Conservation (phyloP, 2,329 filamentous ascomycete species). For the Penicillium fuscoglaucum region DNA sequence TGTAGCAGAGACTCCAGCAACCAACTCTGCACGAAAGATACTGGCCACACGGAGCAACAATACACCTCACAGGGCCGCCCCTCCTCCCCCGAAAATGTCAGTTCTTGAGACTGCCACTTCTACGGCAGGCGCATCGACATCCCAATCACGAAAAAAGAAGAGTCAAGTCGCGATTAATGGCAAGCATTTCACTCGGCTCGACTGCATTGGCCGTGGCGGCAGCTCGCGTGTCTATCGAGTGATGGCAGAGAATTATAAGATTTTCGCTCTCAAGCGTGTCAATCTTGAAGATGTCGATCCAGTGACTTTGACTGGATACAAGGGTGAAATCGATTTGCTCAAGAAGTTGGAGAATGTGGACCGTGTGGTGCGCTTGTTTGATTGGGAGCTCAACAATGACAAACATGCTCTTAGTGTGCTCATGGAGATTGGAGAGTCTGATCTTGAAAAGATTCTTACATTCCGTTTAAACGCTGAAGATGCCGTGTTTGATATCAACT, state of each 20-base stretch:
- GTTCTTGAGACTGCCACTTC: slow-evolving; percentile 88
- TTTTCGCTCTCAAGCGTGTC: slow-evolving; percentile 91
- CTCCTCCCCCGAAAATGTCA: slow-evolving; percentile 92
- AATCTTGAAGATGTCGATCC: slow-evolving; percentile 89
- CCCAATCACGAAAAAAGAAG: slow-evolving; percentile 71
- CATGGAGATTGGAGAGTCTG: slow-evolving; percentile 96
- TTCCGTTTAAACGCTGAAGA: slow-evolving; percentile 70
- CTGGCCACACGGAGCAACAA: slow-evolving; percentile 60
- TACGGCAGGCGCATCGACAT: slow-evolving; percentile 74
- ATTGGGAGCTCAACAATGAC: slow-evolving; percentile 90
- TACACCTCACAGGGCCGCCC: slow-evolving; percentile 76
- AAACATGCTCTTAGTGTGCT: slow-evolving; percentile 87
- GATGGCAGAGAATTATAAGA: slow-evolving; percentile 93
- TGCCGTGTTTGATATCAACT: slow-evolving; percentile 78
- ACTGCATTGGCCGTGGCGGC: slow-evolving; percentile 87
- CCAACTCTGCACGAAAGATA: slow-evolving; percentile 47
- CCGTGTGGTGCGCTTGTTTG: slow-evolving; percentile 83
- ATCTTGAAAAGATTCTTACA: slow-evolving; percentile 82
- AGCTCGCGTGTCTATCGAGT: slow-evolving; percentile 95
- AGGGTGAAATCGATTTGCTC: slow-evolving; percentile 91
- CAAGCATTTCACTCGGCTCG: slow-evolving; percentile 84
- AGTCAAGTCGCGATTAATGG: slow-evolving; percentile 87
- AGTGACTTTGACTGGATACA: slow-evolving; percentile 77
- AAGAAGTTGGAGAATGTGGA: slow-evolving; percentile 80
- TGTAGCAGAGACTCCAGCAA: slow-evolving; percentile 47